These are phyloP conservation scores for Brettanomyces naardenensis DNA, from an alignment of 805 yeast species.

Conservation along the genomic window DNA sequence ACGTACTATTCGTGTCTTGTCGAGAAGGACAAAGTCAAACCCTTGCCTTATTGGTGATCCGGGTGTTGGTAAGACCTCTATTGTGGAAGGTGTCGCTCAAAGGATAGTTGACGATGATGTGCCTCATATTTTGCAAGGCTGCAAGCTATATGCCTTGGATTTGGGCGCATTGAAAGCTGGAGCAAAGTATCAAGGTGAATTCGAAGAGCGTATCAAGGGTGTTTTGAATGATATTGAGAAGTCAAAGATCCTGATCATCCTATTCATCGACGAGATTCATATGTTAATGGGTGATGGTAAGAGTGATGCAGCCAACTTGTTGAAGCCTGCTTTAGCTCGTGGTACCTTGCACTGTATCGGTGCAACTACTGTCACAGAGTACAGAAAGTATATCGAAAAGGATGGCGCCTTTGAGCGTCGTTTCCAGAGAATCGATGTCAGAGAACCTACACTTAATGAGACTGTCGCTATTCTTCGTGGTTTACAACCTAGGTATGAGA, in stretches of 20 bases:
- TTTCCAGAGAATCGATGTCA: conserved; percentile 94
- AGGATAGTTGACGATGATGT: conserved; percentile 94
- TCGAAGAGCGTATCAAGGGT: conserved; percentile 96
- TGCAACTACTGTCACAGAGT: conserved; percentile 94
- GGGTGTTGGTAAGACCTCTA: conserved; percentile 98
- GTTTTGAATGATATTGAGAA: conserved; percentile 91
- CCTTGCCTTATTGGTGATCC: conserved; percentile 98
- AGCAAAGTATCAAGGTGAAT: conserved; percentile 97
- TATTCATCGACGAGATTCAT: conserved; percentile 96
- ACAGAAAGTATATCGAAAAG: conserved; percentile 84
- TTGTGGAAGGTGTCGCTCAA: conserved; percentile 98
- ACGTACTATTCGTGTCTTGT: conserved; percentile 86
- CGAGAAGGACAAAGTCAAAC: conserved; percentile 96
- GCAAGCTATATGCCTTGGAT: conserved; percentile 81
- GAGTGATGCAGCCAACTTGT: conserved; percentile 91
- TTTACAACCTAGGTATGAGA: conserved; percentile 87
- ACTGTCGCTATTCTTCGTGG: conserved; percentile 96
- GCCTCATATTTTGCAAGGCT: conserved; percentile 75
- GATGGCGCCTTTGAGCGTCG: conserved; percentile 99
- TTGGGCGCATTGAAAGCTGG: conserved; percentile 97
- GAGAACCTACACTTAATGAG: conserved; percentile 86
- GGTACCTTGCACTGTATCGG: conserved; percentile 96
- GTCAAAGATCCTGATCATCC: conserved; percentile 74
- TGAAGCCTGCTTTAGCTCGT: conserved; percentile 96
- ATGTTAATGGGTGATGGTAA: conserved; percentile 99